phyloP scores from a whole-genome alignment of 257 asterid genomes.

The Vinca minor region DNA sequence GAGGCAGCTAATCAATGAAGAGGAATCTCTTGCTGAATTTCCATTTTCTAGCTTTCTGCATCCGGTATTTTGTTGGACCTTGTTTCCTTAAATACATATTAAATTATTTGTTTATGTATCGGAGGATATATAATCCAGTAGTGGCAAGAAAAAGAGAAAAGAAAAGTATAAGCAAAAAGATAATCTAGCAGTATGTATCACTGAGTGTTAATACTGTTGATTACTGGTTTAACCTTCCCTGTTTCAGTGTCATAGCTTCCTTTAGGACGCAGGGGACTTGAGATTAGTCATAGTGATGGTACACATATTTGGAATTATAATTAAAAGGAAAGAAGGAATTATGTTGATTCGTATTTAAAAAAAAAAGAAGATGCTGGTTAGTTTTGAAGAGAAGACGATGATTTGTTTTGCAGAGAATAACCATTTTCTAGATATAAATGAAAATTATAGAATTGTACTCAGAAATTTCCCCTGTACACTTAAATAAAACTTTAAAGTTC shows the following conservation, averaged over 20 bases:
- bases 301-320: neutral
- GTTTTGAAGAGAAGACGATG: no score
- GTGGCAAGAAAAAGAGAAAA: no score
- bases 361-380: no score
- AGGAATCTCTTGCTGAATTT: conserved; percentile 90
- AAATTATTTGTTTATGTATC: neutral
- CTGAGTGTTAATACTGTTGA: neutral
- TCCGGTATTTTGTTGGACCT: conserved; percentile 48
- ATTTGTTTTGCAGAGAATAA: neutral
- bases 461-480: neutral
- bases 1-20: conserved; percentile 53
- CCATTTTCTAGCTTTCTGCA: conserved; percentile 85
- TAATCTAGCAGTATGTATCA: neutral
- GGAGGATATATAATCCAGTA: no score
- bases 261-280: neutral
- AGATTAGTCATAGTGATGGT: neutral
- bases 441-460: neutral
- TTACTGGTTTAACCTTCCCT: neutral
- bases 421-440: neutral
- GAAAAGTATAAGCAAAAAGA: no score
- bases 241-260: neutral
- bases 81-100: neutral
- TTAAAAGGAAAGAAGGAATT: neutral
- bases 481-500: neutral
- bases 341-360: neutral